phyloP scores from a whole-genome alignment of 2,329 filamentous ascomycete genomes.

The Fusarium sp. region DNA sequence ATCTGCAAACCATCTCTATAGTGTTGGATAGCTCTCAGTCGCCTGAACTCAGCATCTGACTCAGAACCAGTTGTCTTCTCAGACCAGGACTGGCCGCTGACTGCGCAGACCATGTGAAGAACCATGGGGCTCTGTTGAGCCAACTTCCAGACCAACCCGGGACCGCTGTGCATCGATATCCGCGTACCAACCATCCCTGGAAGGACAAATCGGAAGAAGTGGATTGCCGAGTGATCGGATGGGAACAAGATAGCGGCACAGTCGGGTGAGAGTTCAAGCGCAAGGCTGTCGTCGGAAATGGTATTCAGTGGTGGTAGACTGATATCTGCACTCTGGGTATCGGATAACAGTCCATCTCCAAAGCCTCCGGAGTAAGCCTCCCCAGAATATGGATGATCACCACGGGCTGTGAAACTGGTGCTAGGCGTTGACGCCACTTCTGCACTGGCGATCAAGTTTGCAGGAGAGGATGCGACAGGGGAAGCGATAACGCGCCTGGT shows the following conservation, averaged over 20 bases:
- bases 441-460: background rate
- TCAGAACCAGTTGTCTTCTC: background rate
- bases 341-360: too few relatives aligned
- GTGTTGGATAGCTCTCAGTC: background rate
- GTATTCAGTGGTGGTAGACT: background rate
- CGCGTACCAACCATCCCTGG: background rate
- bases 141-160: background rate
- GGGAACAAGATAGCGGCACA: background rate
- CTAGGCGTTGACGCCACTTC: background rate
- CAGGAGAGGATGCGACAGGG: background rate
- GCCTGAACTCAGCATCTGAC: background rate
- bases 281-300: background rate
- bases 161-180: background rate
- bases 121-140: background rate
- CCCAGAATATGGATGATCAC: fast-evolving
- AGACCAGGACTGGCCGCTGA: background rate
- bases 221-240: background rate
- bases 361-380: background rate
- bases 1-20: background rate
- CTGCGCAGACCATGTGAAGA: background rate
- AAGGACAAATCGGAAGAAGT: background rate
- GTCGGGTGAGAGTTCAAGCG: background rate
- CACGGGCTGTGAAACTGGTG: background rate
- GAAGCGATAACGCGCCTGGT: background rate
- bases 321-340: background rate